phyloP scores from a whole-genome alignment of 2,329 filamentous ascomycete species.

The Penicillium corylophilum region DNA sequence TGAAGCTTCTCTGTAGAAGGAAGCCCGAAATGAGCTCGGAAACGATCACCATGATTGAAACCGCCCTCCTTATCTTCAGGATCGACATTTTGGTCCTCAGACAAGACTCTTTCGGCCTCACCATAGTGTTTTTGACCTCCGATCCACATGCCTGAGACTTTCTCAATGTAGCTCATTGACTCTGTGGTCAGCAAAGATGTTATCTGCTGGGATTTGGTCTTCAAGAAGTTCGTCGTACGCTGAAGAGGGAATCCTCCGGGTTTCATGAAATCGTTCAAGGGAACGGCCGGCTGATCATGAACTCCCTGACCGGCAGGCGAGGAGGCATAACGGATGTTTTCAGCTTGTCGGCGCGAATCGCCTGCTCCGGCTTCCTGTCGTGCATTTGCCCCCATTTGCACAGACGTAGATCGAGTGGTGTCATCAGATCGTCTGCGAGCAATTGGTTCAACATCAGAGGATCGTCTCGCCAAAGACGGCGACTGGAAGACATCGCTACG shows the following conservation, averaged over 20 bases:
- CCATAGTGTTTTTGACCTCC: conserved; percentile 88
- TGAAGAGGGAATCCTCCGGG: conserved; percentile 75
- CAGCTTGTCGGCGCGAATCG: conserved; percentile 8
- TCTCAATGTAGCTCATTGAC: conserved; percentile 94
- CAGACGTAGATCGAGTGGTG: conserved; percentile 34
- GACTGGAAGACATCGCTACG: conserved; percentile 86
- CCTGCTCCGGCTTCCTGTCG: conserved; percentile 2
- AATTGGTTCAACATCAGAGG: conserved; percentile 28
- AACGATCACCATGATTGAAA: conserved; percentile 62
- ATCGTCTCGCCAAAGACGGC: conserved; percentile 48
- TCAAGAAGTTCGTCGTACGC: conserved; percentile 78
- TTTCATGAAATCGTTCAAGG: conserved; percentile 59
- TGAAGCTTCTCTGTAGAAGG: conserved; percentile 77
- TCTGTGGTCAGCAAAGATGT: conserved; percentile 80
- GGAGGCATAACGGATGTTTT: conserved; percentile 14
- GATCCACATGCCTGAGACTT: conserved; percentile 96
- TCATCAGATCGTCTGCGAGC: conserved; percentile 35
- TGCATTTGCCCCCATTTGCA: conserved; percentile 20
- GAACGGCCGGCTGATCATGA: conserved; percentile 40
- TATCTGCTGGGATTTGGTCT: conserved; percentile 75
- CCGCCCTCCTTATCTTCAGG: conserved; percentile 57
- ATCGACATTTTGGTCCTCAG: conserved; percentile 63
- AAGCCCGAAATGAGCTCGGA: conserved; percentile 87
- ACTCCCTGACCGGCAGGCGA: conserved; percentile 27
- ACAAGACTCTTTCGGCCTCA: conserved; percentile 64